Evolutionary conservation across 352 stramenopile genomes (phyloP), one percentile per base, ranked within the genome.

Genomic region (Globisporangium nunn): DNA sequence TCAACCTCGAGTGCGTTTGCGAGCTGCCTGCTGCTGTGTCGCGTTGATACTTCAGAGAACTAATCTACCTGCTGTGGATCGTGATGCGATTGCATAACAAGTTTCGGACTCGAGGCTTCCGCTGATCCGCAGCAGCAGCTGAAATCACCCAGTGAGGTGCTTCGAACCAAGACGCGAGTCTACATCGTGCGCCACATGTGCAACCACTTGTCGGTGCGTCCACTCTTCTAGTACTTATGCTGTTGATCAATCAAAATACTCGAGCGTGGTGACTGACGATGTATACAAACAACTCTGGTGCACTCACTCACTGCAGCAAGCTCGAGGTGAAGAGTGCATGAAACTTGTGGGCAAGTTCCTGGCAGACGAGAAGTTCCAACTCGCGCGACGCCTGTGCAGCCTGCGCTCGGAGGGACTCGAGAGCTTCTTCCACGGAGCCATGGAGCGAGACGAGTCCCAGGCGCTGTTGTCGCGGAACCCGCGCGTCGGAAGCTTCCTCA

Each of bases 171-270:
- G 49, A 64, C 67, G 14, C 64, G 81, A 18, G 68, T 88, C 39
- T 91, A 91, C 54, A 91, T 91, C 23, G 80, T 89, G 45, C 81
- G 81, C 47, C 79, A 91, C 53, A 71, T 75, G n/a, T 74, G 72
- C 54, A 87, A 85, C 40, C 81, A 91, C 51, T 67, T 91, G 23
- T 81, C 75, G 74, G 80, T 91, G 73, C 18, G 67, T 60, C 14
- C 30, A 7, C 11, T 4, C 40, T 44, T 23, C 15, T 56, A 7
- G 45, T 10, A 8, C 23, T 23, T 23, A 6, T 35, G 50, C 35
- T 41, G 6, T 41, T 3, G 35, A 41, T 14, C 0, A 3, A 11
- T 14, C 0, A 3, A 11, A 41, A 0, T 7, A 11, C 14, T 11
- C 35, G 35, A 41, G 35, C 6, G 35, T 11, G 6, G 8, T 41